Percentiles rank a stretch among this genome's conserved stretches.
phyloP scores from a whole-genome alignment of 1,284 basidiomycete genomes.

The Microbotryomycetes sp. region DNA sequence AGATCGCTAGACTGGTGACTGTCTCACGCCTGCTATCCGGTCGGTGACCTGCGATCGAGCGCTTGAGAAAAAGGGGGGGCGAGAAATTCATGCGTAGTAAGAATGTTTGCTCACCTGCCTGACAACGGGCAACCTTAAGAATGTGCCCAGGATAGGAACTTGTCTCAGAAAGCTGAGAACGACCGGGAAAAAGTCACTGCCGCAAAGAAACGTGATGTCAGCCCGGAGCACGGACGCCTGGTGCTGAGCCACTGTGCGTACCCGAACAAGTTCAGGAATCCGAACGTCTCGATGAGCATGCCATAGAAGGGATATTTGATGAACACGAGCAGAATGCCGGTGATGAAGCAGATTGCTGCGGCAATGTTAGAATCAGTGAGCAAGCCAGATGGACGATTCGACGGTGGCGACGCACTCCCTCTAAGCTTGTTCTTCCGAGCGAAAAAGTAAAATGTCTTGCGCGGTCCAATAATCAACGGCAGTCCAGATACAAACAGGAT shows the following conservation, averaged over 20 bases:
- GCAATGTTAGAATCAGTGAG: neutral
- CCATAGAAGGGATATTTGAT: constrained; percentile 88
- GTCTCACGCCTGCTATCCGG: constrained; percentile 43
- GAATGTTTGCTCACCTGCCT: constrained; percentile 37
- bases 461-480: constrained; percentile 85
- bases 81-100: no score
- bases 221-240: neutral
- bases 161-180: constrained; percentile 93
- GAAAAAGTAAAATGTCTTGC: constrained; percentile 89
- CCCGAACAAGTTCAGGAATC: constrained; percentile 97
- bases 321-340: constrained; percentile 80
- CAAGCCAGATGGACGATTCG: neutral
- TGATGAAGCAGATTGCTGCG: constrained; percentile 68
- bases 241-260: no score
- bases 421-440: constrained; percentile 90
- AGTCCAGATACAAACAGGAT: constrained; percentile 85
- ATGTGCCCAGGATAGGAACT: constrained; percentile 80
- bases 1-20: constrained; percentile 43
- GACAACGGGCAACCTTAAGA: constrained; percentile 65
- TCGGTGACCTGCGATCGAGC: constrained; percentile 38
- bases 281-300: constrained; percentile 88
- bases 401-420: constrained; percentile 50
- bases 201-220: neutral
- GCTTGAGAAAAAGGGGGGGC: neutral
- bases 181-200: constrained; percentile 98